Conservation (phyloP, 2,329 filamentous ascomycete genomes). For the Trichoderma sp. region DNA sequence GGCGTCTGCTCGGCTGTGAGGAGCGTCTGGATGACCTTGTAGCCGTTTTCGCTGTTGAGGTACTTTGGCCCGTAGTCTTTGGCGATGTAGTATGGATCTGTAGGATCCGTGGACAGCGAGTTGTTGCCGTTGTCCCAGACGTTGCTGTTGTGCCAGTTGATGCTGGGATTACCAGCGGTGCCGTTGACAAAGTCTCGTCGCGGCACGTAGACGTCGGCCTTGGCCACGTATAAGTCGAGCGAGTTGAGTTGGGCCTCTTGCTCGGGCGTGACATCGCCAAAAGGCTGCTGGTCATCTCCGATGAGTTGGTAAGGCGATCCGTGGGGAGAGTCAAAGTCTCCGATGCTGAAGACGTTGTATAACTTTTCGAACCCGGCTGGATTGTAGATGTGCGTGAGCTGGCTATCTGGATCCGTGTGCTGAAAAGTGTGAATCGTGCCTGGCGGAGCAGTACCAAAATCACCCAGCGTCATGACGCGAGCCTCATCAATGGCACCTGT, state of each 20-base stretch:
- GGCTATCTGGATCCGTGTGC: conserved; percentile 25
- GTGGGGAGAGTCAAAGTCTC: conserved; percentile 17
- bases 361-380: conserved; percentile 27
- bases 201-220: conserved; percentile 21
- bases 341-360: conserved; percentile 23
- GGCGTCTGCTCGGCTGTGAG: conserved; percentile 21
- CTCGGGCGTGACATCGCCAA: conserved; percentile 23
- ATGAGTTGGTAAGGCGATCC: conserved; percentile 23
- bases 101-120: conserved; percentile 12
- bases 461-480: conserved; percentile 23
- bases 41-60: conserved; percentile 24
- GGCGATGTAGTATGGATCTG: conserved; percentile 25
- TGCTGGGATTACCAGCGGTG: conserved; percentile 20
- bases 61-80: conserved; percentile 28
- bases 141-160: conserved; percentile 23
- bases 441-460: conserved; percentile 26
- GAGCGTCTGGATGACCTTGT: conserved; percentile 27
- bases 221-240: conserved; percentile 23
- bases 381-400: conserved; percentile 27
- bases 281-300: conserved; percentile 20
- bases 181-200: conserved; percentile 27
- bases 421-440: conserved; percentile 27
- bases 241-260: conserved; percentile 4
- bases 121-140: conserved; percentile 27
- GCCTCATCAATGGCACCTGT: conserved; percentile 24